Evolutionary conservation across 1,284 basidiomycete genomes (phyloP).

Genomic region (Dichomitus squalens): DNA sequence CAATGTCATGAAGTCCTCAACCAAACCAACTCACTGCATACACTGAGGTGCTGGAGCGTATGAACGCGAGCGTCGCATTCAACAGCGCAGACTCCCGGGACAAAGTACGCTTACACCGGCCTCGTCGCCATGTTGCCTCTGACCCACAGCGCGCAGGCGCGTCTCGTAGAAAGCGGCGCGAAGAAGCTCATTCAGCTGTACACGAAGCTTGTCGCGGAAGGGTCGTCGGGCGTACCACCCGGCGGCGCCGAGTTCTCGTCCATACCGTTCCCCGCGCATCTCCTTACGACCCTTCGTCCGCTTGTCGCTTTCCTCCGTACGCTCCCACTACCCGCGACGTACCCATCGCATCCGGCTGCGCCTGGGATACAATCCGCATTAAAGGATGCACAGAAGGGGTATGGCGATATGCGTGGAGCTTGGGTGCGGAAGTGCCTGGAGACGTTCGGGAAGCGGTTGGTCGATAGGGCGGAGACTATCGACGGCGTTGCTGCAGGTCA

Average conservation of each 20-base stretch:
- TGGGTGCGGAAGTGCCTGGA: constrained; percentile 77
- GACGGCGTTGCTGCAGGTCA: constrained; percentile 64
- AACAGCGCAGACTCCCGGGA: constrained; percentile 62
- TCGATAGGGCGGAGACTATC: constrained; percentile 66
- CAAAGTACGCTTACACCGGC: constrained; percentile 45
- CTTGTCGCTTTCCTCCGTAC: constrained; percentile 70
- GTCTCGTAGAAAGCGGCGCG: constrained; percentile 75
- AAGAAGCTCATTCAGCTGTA: constrained; percentile 79
- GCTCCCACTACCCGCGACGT: constrained; percentile 72
- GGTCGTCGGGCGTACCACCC: constrained; percentile 68
- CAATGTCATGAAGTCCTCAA: constrained; percentile 55
- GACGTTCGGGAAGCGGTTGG: constrained; percentile 62
- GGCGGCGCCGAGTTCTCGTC: constrained; percentile 59
- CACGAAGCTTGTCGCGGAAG: constrained; percentile 80
- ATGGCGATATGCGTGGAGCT: constrained; percentile 79
- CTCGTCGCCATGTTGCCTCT: neutral
- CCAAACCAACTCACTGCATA: constrained; percentile 64
- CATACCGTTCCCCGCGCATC: constrained; percentile 53
- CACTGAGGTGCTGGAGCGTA: constrained; percentile 68
- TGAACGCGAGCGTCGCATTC: constrained; percentile 81
- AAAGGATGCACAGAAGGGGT: constrained; percentile 76
- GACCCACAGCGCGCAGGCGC: constrained; percentile 48
- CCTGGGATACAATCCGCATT: constrained; percentile 61
- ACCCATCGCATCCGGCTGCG: constrained; percentile 77
- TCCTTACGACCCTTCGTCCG: constrained; percentile 57